phyloP scores from a whole-genome alignment of 2,329 filamentous ascomycete species.

The Beauveria sp. region DNA sequence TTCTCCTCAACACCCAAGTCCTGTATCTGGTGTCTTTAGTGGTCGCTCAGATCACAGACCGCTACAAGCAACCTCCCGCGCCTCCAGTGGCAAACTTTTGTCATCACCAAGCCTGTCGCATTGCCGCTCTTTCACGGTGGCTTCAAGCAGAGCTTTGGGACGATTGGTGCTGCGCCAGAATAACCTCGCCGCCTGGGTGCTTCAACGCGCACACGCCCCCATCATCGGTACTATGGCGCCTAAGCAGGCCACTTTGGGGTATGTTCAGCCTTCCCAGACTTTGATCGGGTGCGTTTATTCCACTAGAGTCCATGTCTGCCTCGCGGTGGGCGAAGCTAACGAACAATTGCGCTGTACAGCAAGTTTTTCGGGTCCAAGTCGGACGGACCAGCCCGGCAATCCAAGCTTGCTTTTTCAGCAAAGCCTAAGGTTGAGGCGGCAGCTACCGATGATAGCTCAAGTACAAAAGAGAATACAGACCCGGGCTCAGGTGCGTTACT shows the following conservation, averaged over 20 bases:
- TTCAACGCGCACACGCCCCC: neutral
- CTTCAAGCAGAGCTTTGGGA: slow-evolving; percentile 2
- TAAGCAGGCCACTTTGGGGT: slow-evolving; percentile 83
- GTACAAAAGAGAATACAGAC: slow-evolving; percentile 31
- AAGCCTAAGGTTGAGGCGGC: slow-evolving; percentile 34
- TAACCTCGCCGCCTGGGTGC: neutral
- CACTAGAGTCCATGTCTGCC: neutral
- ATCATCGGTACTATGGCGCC: slow-evolving; percentile 32
- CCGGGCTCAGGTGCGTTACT: slow-evolving; percentile 29
- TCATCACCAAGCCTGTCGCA: neutral
- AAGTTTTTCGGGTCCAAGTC: slow-evolving; percentile 72
- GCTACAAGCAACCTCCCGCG: neutral
- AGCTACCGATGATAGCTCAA: slow-evolving; percentile 19
- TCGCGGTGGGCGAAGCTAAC: neutral
- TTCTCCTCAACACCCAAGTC: neutral
- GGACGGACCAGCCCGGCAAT: slow-evolving; percentile 58
- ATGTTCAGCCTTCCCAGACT: slow-evolving; percentile 67
- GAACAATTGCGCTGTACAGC: slow-evolving; percentile 36
- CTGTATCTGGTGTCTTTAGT: too few species aligned
- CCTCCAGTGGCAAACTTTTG: neutral
- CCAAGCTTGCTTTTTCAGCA: slow-evolving; percentile 68
- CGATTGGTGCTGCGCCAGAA: slow-evolving; percentile 6
- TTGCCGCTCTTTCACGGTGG: slow-evolving; percentile 4
- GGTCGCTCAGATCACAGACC: too few species aligned
- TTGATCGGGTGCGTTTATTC: slow-evolving; percentile 58